phyloP scores from a whole-genome alignment of 345 rosid genomes.

The Kandelia obovata region DNA sequence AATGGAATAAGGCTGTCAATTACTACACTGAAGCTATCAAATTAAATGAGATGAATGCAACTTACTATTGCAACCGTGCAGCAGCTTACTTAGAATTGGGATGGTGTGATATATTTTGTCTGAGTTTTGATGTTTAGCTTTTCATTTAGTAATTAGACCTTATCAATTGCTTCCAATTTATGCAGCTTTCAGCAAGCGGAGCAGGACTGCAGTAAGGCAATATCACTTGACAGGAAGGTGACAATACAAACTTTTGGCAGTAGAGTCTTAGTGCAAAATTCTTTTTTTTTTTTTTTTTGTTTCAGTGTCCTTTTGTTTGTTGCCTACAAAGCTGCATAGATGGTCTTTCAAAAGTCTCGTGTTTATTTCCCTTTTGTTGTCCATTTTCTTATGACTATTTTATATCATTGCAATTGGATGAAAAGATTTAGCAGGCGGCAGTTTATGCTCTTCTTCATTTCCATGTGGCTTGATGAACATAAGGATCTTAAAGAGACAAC shows the following conservation, averaged over 20 bases:
- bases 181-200: conserved; percentile 90
- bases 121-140: conserved; percentile 1
- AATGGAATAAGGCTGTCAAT: conserved; percentile 82
- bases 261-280: neutral
- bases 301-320: neutral
- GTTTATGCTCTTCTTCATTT: too few relatives aligned
- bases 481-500: too few relatives aligned
- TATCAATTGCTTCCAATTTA: conserved; percentile 4
- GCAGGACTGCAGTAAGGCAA: conserved; percentile 74
- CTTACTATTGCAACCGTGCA: conserved; percentile 77
- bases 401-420: too few relatives aligned
- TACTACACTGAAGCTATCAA: conserved; percentile 87
- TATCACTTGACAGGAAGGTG: conserved; percentile 85
- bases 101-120: conserved; percentile 40
- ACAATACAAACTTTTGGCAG: neutral
- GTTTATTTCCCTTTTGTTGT: too few relatives aligned
- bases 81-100: conserved; percentile 81
- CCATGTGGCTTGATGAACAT: too few relatives aligned
- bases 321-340: too few relatives aligned
- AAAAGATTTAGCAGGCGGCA: too few relatives aligned
- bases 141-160: neutral
- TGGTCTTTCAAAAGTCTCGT: too few relatives aligned
- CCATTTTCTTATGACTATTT: too few relatives aligned
- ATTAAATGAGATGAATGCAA: conserved; percentile 62
- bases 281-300: neutral